These are phyloP conservation scores for Saccharum hybrid DNA, from an alignment of 202 grass and related monocot genomes.

Conservation along the genomic window DNA sequence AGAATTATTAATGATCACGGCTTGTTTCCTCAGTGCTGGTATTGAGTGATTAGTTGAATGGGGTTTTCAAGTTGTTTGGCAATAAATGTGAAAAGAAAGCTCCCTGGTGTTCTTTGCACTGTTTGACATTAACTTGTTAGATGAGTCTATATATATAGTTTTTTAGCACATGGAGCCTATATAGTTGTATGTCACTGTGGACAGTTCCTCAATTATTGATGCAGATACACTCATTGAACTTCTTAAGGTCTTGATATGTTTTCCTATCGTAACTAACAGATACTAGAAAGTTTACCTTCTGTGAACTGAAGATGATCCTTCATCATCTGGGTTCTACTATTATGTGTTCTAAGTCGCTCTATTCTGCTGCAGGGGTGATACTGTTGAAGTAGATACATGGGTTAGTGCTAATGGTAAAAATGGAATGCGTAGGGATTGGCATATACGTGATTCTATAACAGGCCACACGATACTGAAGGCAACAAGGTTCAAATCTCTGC, in stretches of 20 bases:
- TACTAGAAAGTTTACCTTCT: not conserved
- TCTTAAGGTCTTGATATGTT: slow-evolving; percentile 16
- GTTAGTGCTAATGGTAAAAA: slow-evolving; percentile 85
- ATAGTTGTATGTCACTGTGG: too few relatives aligned
- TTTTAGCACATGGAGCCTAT: too few relatives aligned
- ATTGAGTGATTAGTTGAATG: slow-evolving; percentile 37
- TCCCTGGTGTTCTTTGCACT: not conserved
- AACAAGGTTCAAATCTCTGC: slow-evolving; percentile 62
- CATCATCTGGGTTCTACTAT: not conserved
- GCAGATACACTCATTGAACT: not conserved
- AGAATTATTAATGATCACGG: not conserved
- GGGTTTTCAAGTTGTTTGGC: slow-evolving; percentile 32
- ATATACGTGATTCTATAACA: slow-evolving; percentile 79
- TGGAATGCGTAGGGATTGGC: slow-evolving; percentile 96
- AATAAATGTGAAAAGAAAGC: slow-evolving; percentile 48
- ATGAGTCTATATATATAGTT: slow-evolving; percentile 9
- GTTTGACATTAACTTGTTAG: slow-evolving; percentile 35
- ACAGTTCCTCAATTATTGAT: too few relatives aligned
- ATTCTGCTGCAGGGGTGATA: slow-evolving; percentile 77
- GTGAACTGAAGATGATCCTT: slow-evolving; percentile 8
- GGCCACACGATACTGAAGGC: slow-evolving; percentile 83
- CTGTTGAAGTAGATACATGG: slow-evolving; percentile 93
- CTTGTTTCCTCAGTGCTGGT: not conserved
- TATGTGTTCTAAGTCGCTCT: slow-evolving; percentile 36
- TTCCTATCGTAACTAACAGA: slow-evolving; percentile 6